A percentile compares a stretch with the other conserved stretches of the same genome.
Conservation (phyloP, 257 asterid species). For the Pogostemon cablin region DNA sequence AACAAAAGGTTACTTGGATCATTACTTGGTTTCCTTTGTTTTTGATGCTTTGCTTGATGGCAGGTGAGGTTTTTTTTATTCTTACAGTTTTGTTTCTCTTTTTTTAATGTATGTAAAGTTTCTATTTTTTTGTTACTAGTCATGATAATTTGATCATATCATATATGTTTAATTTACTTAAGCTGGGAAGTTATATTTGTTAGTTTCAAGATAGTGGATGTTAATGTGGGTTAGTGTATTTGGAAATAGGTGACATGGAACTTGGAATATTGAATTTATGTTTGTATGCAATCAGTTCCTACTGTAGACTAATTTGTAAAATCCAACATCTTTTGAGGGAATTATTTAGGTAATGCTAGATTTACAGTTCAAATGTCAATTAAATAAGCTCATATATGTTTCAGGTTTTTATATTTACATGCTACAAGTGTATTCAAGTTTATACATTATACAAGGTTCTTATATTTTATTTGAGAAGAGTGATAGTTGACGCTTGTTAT, state of each 20-base stretch:
- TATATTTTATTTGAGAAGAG: too few species aligned
- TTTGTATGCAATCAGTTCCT: slow-evolving; percentile 2
- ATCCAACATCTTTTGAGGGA: slow-evolving; percentile 9
- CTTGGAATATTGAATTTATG: not conserved
- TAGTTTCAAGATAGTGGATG: slow-evolving; percentile 1
- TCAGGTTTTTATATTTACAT: too few species aligned
- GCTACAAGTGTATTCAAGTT: too few species aligned
- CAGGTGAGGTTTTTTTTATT: slow-evolving; percentile 35
- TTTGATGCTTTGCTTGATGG: slow-evolving; percentile 74
- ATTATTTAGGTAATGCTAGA: not conserved
- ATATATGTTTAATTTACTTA: slow-evolving; percentile 21
- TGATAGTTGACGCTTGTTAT: too few species aligned
- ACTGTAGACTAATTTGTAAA: slow-evolving; percentile 23
- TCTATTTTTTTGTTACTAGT: not conserved
- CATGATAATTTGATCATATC: slow-evolving; percentile 17
- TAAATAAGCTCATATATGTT: too few species aligned
- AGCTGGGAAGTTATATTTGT: not conserved
- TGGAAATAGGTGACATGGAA: not conserved
- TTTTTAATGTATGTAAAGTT: not conserved
- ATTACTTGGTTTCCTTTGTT: slow-evolving; percentile 56
- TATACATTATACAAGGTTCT: too few species aligned
- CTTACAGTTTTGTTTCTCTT: not conserved
- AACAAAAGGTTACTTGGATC: slow-evolving; percentile 36
- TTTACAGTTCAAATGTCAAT: too few species aligned
- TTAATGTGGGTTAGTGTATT: slow-evolving; percentile 5